phyloP scores from a whole-genome alignment of 495 filamentous ascomycete genomes.

The Jackrogersella minutella region DNA sequence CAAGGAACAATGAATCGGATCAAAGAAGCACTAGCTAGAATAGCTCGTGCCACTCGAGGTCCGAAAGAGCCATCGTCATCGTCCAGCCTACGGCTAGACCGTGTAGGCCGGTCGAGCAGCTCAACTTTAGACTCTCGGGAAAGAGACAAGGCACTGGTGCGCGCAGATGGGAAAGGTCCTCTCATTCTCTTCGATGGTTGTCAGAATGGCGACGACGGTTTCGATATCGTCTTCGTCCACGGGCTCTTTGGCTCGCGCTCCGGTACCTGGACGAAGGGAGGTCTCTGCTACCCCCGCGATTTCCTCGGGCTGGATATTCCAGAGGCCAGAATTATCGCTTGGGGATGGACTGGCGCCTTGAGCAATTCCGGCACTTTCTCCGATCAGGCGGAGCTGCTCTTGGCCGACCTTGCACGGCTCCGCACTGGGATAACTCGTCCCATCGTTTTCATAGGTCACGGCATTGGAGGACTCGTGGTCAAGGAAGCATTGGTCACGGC shows the following conservation, averaged over 20 bases:
- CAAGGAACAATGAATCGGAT: constrained; percentile 47
- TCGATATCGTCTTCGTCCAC: constrained; percentile 49
- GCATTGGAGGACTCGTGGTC: constrained; percentile 48
- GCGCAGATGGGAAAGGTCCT: constrained; percentile 41
- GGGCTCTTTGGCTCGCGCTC: constrained; percentile 43
- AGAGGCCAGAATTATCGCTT: constrained; percentile 41
- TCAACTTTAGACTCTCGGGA: constrained; percentile 40
- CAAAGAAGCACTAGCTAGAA: constrained; percentile 46
- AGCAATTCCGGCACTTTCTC: constrained; percentile 35
- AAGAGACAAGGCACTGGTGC: constrained; percentile 38
- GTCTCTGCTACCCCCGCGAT: constrained; percentile 46
- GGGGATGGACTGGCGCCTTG: constrained; percentile 42
- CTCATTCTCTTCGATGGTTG: constrained; percentile 39
- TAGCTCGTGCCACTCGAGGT: constrained; percentile 41
- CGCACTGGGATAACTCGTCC: constrained; percentile 42
- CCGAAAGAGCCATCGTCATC: constrained; percentile 27
- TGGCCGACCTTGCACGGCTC: constrained; percentile 38
- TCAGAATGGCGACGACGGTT: constrained; percentile 37
- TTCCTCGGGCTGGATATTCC: constrained; percentile 43
- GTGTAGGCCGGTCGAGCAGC: constrained; percentile 43
- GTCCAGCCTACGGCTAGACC: constrained; percentile 41
- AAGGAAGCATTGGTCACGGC: constrained; percentile 49
- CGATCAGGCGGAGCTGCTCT: constrained; percentile 40
- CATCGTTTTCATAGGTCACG: constrained; percentile 50
- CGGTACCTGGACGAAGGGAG: constrained; percentile 43